Evolutionary conservation across 352 stramenopile species (phyloP).

Genomic region (Phytophthora cryptogea): DNA sequence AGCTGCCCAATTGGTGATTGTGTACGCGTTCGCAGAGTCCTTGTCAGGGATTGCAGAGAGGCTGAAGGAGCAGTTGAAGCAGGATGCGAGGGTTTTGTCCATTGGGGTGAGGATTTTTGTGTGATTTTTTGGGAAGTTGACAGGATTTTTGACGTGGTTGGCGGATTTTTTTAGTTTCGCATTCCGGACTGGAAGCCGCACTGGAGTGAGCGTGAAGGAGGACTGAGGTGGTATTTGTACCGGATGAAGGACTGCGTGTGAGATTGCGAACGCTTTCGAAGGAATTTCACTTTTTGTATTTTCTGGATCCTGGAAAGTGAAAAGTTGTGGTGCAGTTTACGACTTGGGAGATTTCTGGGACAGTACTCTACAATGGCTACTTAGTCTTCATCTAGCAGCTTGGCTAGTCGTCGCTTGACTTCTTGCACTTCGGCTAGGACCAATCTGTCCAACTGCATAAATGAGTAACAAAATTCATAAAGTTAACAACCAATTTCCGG

Average conservation of each 20-base stretch:
- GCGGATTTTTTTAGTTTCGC: constrained; percentile 58
- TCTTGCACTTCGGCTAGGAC: constrained; percentile 67
- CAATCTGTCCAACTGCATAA: constrained; percentile 55
- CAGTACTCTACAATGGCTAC: constrained; percentile 4
- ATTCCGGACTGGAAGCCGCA: constrained; percentile 69
- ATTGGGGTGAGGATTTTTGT: constrained; percentile 55
- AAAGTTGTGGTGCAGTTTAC: background rate
- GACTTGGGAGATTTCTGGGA: background rate
- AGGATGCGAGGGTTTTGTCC: constrained; percentile 61
- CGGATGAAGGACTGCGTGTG: constrained; percentile 38
- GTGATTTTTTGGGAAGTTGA: too few relatives aligned
- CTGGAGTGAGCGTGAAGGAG: constrained; percentile 53
- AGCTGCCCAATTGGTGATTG: constrained; percentile 67
- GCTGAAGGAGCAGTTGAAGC: constrained; percentile 45
- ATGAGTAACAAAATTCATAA: background rate
- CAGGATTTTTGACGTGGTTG: background rate
- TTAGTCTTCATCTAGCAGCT: constrained; percentile 37
- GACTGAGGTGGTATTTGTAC: constrained; percentile 82
- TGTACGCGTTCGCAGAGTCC: constrained; percentile 87
- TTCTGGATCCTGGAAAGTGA: background rate
- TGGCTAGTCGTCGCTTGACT: constrained; percentile 65
- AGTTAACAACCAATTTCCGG: background rate
- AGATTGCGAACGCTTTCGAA: background rate
- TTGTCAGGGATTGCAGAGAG: constrained; percentile 61
- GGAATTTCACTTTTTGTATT: background rate